phyloP scores from a whole-genome alignment of 805 yeast species.

The Kuraishia ogatae region DNA sequence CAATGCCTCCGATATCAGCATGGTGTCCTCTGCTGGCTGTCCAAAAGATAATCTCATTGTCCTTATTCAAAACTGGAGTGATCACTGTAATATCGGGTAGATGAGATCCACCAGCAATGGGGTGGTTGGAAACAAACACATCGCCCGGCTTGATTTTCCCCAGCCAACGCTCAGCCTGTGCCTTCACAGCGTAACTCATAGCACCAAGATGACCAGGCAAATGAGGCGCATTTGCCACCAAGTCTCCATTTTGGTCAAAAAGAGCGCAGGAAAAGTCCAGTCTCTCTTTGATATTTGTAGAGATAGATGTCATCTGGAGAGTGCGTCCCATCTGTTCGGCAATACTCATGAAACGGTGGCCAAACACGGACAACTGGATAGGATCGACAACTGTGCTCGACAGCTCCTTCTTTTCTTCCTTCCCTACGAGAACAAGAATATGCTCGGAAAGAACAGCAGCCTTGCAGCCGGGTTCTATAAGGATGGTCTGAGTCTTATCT shows the following conservation, averaged over 20 bases:
- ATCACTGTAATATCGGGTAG: constrained; percentile 47
- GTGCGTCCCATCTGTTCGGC: constrained; percentile 42
- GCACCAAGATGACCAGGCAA: constrained; percentile 42
- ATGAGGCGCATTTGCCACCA: constrained; percentile 37
- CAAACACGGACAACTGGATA: constrained; percentile 32
- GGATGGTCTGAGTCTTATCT: constrained; percentile 27
- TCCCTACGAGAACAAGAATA: constrained; percentile 17
- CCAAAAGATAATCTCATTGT: constrained; percentile 35
- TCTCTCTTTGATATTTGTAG: constrained; percentile 40
- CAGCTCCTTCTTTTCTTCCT: constrained; percentile 20
- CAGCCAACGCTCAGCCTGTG: constrained; percentile 28
- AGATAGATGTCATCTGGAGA: constrained; percentile 32
- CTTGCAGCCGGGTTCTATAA: constrained; percentile 22
- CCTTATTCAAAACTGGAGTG: constrained; percentile 43
- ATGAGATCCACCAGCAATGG: constrained; percentile 37
- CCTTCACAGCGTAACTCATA: constrained; percentile 32
- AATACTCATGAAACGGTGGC: constrained; percentile 40
- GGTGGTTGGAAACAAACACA: constrained; percentile 32
- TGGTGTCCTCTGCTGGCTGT: constrained; percentile 56
- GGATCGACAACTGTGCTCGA: constrained; percentile 36
- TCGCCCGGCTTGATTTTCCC: constrained; percentile 31
- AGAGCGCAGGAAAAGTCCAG: constrained; percentile 41
- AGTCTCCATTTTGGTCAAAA: constrained; percentile 33
- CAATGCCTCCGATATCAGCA: constrained; percentile 54
- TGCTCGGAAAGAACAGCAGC: constrained; percentile 24